Evolutionary conservation across 345 rosid genomes (phyloP), one percentile per base, ranked within the genome.

Genomic region (Moricandia moricandioides): DNA sequence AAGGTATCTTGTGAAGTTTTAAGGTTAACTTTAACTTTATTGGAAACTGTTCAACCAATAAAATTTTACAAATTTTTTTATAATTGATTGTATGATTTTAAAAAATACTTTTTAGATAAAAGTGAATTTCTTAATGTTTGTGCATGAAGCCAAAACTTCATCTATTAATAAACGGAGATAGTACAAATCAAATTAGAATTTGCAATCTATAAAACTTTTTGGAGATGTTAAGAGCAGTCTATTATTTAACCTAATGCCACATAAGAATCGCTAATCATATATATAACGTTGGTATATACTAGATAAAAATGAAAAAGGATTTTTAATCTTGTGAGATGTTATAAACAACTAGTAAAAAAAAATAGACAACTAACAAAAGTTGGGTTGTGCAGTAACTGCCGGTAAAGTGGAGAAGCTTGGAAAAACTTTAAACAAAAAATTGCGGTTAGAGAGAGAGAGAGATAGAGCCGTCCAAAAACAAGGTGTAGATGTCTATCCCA

Each of bases 381-480:
- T 27, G 21, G 54, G 35, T n/a, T 57, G 78, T 45, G 71, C 40
- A 59, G 82, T 70, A 62, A 54, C 68, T 59, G 59, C 69, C 65
- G 78, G 78, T 72, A 67, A 78, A 78, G 78, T 73, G 83, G 62
- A 63, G 59, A 62, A 75, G 79, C 6, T 72, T 31, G 69, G 70
- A 78, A 75, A 83, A 83, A 65, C 87, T 82, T 85, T 78, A 77
- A 81, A 76, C 79, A 82, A 72, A 92, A 88, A 82, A 70, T 87
- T 75, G 86, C 84, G 83, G 87, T 80, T 77, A 29, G 83, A 67
- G 79, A 80, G 73, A 67, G 70, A 78, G 74, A 69, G 54, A 43
- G 66, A 80, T 76, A 72, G 89, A 86, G 92, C 97, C 98, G 98
- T 85, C 98, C 98, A 93, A 93, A 92, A 80, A 85, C 86, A 82